Conservation (phyloP, 2,329 filamentous ascomycete genomes). For the Aureobasidium sp. region DNA sequence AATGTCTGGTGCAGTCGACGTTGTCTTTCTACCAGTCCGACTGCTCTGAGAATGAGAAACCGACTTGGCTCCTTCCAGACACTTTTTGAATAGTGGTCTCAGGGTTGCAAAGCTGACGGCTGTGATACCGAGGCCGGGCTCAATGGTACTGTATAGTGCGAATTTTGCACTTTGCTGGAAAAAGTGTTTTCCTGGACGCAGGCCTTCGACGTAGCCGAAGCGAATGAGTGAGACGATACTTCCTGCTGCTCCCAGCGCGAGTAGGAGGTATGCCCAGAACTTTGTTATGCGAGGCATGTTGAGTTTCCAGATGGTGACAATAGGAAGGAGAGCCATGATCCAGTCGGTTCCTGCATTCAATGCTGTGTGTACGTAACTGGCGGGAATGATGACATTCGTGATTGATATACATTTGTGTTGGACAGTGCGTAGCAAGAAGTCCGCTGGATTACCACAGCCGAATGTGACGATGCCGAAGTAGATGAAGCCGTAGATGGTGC, state of each 20-base stretch:
- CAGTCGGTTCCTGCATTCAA: constrained; percentile 14
- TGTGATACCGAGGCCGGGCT: constrained; percentile 19
- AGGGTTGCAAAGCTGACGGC: constrained; percentile 17
- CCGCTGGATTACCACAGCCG: not conserved
- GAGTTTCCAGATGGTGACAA: constrained; percentile 10
- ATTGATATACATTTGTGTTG: constrained; percentile 7
- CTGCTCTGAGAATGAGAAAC: not conserved
- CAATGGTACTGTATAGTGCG: constrained; percentile 14
- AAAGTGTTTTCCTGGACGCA: constrained; percentile 2
- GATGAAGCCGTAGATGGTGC: not conserved
- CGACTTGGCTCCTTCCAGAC: not conserved
- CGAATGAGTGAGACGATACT: constrained; percentile 14
- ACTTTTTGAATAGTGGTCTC: constrained; percentile 17
- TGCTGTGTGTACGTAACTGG: constrained; percentile 9
- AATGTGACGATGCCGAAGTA: constrained; percentile 8
- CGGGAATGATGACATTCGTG: constrained; percentile 1
- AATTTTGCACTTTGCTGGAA: constrained; percentile 10
- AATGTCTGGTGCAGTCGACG: not conserved
- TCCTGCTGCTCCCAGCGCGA: constrained; percentile 11
- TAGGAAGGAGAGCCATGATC: constrained; percentile 11
- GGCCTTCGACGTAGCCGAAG: constrained; percentile 11
- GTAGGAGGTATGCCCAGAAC: constrained; percentile 12
- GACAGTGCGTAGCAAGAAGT: not conserved
- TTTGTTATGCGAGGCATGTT: constrained; percentile 12
- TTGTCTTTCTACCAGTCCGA: not conserved